phyloP scores from a whole-genome alignment of 441 rosid species.

The Adansonia madagascariensis region DNA sequence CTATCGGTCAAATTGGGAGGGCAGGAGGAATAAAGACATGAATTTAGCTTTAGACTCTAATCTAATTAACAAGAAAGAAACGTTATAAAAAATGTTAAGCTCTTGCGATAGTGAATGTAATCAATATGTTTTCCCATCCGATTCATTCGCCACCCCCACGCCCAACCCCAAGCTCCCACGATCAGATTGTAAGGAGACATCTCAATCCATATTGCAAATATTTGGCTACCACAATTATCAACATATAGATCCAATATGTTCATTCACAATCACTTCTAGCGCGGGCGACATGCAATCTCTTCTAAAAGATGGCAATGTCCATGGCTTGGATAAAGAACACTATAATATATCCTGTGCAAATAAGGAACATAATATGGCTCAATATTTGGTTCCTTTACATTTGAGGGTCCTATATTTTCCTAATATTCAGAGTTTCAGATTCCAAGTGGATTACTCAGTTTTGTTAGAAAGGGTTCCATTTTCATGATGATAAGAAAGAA shows the following conservation, averaged over 20 bases:
- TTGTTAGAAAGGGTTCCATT: not conserved
- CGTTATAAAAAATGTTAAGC: not conserved
- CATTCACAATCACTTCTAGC: not conserved
- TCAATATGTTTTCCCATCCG: not conserved
- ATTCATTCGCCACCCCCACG: not conserved
- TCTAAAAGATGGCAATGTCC: not conserved
- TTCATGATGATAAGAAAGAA: not conserved
- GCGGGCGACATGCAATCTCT: not conserved
- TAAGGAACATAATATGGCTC: not conserved
- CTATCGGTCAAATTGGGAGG: conserved; percentile 9
- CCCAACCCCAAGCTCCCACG: not conserved
- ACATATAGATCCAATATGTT: conserved; percentile 9
- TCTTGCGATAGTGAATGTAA: not conserved
- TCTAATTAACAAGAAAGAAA: not conserved
- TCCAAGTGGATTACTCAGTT: not conserved
- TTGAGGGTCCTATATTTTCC: conserved; percentile 2
- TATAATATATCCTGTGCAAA: not conserved
- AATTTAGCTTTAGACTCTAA: not conserved
- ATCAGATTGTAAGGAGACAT: not conserved
- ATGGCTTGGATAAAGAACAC: not conserved
- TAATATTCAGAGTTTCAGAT: not conserved
- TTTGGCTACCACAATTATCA: conserved; percentile 5
- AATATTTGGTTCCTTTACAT: not conserved
- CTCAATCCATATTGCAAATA: not conserved
- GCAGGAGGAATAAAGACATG: not conserved